Conservation (phyloP, 768 basidiomycete species). For the Trametes cinnabarina region DNA sequence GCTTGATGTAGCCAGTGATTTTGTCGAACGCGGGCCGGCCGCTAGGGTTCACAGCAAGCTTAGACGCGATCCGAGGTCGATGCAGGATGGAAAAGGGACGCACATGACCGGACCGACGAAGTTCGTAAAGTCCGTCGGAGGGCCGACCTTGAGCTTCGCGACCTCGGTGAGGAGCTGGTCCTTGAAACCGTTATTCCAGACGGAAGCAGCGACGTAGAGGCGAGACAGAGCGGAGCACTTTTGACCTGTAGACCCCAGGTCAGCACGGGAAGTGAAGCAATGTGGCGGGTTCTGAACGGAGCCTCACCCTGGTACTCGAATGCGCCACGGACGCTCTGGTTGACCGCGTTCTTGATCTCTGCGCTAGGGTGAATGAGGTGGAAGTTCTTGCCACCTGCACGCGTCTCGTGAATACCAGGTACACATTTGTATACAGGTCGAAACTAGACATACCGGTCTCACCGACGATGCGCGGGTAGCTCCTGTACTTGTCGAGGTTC, state of each 20-base stretch:
- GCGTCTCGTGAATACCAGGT: neutral
- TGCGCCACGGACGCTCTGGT: slow-evolving; percentile 82
- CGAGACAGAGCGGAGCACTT: slow-evolving; percentile 96
- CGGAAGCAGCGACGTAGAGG: slow-evolving; percentile 80
- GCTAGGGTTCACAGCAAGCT: slow-evolving; percentile 41
- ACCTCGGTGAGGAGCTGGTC: slow-evolving; percentile 71
- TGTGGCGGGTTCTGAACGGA: too few species aligned
- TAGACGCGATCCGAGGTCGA: neutral
- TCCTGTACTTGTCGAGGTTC: slow-evolving; percentile 84
- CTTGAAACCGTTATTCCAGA: slow-evolving; percentile 88
- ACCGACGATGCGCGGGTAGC: slow-evolving; percentile 94
- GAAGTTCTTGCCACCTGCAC: slow-evolving; percentile 89
- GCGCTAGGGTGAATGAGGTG: slow-evolving; percentile 89
- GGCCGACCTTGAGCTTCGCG: slow-evolving; percentile 83
- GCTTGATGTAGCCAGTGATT: slow-evolving; percentile 75
- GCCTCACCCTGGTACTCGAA: slow-evolving; percentile 90
- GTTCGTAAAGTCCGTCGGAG: slow-evolving; percentile 69
- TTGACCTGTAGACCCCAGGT: slow-evolving; percentile 57
- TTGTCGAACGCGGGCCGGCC: slow-evolving; percentile 87
- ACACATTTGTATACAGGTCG: neutral
- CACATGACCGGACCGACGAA: slow-evolving; percentile 98
- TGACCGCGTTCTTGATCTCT: slow-evolving; percentile 84
- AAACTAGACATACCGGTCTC: slow-evolving; percentile 62
- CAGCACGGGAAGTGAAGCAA: neutral
- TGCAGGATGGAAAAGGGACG: slow-evolving; percentile 15